Evolutionary conservation across 257 asterid genomes (phyloP).

Genomic region (Ophiorrhiza pumila): DNA sequence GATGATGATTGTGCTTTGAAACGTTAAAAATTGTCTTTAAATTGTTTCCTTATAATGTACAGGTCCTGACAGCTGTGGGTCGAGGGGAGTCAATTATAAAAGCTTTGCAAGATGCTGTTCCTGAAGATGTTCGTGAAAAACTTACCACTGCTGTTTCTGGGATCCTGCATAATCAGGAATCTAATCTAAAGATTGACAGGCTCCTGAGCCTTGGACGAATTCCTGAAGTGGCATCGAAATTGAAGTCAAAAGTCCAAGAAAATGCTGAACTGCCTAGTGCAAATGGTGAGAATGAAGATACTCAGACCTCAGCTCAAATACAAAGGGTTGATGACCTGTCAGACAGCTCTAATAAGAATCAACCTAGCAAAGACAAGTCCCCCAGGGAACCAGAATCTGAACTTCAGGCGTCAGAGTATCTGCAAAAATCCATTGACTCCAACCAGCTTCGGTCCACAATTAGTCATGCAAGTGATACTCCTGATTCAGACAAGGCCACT

Average conservation of each 20-base stretch:
- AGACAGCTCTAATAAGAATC: constrained; percentile 34
- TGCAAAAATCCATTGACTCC: constrained; percentile 32
- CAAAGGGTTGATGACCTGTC: constrained; percentile 29
- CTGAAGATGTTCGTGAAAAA: constrained; percentile 88
- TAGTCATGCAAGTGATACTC: constrained; percentile 25
- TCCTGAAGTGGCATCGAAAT: constrained; percentile 40
- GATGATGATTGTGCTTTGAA: background rate
- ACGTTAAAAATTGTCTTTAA: background rate
- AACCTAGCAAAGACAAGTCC: constrained; percentile 38
- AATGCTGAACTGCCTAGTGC: constrained; percentile 23
- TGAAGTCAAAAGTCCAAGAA: constrained; percentile 38
- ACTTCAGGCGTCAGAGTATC: constrained; percentile 39
- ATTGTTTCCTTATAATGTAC: constrained; percentile 12
- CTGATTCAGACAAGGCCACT: constrained; percentile 32
- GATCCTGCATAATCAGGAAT: constrained; percentile 50
- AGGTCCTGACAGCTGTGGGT: constrained; percentile 89
- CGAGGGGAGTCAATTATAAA: constrained; percentile 77
- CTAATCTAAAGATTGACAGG: constrained; percentile 53
- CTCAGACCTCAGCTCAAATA: constrained; percentile 34
- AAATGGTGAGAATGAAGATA: constrained; percentile 32
- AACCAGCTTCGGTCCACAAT: constrained; percentile 25
- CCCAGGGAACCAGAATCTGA: constrained; percentile 39
- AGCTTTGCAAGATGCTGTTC: constrained; percentile 97
- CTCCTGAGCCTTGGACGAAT: constrained; percentile 36
- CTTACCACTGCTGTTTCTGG: constrained; percentile 71